Percentiles rank a stretch among this genome's conserved stretches.
Evolutionary conservation across 2,329 filamentous ascomycete genomes (phyloP).

Genomic region (Biscogniauxia sp.): DNA sequence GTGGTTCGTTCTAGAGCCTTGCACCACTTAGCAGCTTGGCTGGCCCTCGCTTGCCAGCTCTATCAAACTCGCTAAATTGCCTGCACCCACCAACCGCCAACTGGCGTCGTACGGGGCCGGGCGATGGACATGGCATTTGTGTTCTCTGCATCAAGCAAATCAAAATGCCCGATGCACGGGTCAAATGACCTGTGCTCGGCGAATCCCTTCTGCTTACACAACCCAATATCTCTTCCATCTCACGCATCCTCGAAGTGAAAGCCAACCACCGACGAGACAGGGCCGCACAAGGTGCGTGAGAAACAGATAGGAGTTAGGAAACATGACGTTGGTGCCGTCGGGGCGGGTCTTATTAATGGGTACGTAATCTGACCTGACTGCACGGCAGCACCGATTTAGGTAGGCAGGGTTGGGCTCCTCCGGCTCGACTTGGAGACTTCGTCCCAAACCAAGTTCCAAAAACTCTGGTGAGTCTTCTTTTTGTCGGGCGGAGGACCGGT

Average conservation of each 20-base stretch:
- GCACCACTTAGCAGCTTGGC: background rate
- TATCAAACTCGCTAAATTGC: background rate
- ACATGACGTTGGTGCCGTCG: constrained; percentile 12
- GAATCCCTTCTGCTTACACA: background rate
- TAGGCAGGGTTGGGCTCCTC: background rate
- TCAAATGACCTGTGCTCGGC: constrained; percentile 2
- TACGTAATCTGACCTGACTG: constrained; percentile 13
- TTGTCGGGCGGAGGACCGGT: background rate
- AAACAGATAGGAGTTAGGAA: background rate
- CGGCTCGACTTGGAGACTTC: background rate
- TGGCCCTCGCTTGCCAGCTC: background rate
- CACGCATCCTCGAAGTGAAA: background rate
- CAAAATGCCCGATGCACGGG: background rate
- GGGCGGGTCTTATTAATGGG: constrained; percentile 19
- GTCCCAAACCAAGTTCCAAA: background rate
- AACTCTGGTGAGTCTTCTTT: background rate
- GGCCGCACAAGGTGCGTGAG: background rate
- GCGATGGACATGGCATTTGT: background rate
- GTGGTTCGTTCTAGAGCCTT: background rate
- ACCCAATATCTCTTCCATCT: background rate
- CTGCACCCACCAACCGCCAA: background rate
- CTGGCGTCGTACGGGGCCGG: background rate
- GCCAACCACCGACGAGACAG: background rate
- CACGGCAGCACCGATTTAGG: background rate
- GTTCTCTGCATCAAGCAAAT: background rate